Conservation (phyloP, 2,329 filamentous ascomycete species). For the Aspergillus flavus region DNA sequence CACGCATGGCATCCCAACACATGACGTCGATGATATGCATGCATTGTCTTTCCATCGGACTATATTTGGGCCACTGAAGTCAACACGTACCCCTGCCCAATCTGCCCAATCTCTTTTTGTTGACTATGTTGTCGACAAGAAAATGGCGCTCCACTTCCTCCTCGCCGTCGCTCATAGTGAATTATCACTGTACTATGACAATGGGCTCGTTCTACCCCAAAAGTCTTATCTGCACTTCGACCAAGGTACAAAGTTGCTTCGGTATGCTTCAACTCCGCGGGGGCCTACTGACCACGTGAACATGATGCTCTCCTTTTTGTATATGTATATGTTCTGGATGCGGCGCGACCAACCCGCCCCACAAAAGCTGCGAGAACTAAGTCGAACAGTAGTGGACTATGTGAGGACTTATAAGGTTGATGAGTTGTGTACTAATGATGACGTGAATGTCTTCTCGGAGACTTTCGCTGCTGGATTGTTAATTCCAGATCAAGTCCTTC, state of each 20-base stretch:
- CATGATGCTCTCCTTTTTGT: slow-evolving; percentile 17
- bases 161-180: slow-evolving; percentile 17
- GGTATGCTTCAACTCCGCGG: slow-evolving; percentile 2
- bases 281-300: slow-evolving; percentile 11
- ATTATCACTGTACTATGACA: slow-evolving; percentile 10
- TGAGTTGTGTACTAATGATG: slow-evolving; percentile 10
- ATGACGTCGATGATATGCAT: slow-evolving; percentile 11
- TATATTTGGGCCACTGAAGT: slow-evolving; percentile 12
- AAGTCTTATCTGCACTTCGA: slow-evolving; percentile 10
- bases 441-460: not conserved
- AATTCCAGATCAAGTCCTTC: slow-evolving; percentile 11
- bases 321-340: slow-evolving; percentile 19
- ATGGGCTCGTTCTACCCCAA: slow-evolving; percentile 5
- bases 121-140: slow-evolving; percentile 6
- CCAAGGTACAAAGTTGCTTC: slow-evolving; percentile 10
- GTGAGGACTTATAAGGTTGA: slow-evolving; percentile 6
- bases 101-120: slow-evolving; percentile 11
- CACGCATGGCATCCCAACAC: not conserved
- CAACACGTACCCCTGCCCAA: slow-evolving; percentile 9
- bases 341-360: slow-evolving; percentile 7
- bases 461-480: not conserved
- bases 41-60: slow-evolving; percentile 14
- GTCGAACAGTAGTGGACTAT: slow-evolving; percentile 5
- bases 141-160: slow-evolving; percentile 15
- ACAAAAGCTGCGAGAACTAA: slow-evolving; percentile 9